Evolutionary conservation across 306 rosid species (phyloP).

Genomic region (Abrus pulchellus): DNA sequence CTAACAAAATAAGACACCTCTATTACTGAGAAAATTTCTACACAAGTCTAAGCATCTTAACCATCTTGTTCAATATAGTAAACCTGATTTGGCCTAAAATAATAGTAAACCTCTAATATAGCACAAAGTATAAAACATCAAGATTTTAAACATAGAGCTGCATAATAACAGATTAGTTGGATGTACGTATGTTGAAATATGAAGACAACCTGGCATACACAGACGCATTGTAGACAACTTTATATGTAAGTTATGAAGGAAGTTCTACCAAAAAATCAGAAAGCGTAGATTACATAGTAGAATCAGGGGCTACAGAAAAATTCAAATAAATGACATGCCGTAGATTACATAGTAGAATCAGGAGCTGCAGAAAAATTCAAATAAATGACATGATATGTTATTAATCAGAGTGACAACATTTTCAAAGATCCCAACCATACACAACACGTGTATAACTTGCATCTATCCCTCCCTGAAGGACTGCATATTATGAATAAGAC

Average conservation of each 20-base stretch:
- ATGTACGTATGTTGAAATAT: neutral
- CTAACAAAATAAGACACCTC: neutral
- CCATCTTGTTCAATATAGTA: constrained; percentile 19
- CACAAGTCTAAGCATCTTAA: neutral
- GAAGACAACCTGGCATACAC: neutral
- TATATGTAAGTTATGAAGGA: neutral
- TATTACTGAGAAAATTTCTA: neutral
- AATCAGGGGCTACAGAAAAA: neutral
- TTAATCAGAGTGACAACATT: neutral
- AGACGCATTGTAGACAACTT: too few species aligned
- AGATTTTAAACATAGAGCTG: neutral
- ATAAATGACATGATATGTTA: neutral
- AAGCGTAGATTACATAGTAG: neutral
- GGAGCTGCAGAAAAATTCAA: neutral
- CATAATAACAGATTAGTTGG: neutral
- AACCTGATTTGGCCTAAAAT: neutral
- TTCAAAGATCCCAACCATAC: constrained; percentile 2
- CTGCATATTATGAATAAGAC: neutral
- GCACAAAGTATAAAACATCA: neutral
- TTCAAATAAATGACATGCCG: neutral
- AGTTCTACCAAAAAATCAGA: neutral
- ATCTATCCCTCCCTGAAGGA: neutral
- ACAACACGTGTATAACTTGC: neutral
- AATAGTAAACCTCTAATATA: neutral
- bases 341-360: neutral